Percentiles rank a stretch among this genome's conserved stretches.
phyloP scores from a whole-genome alignment of 2,329 filamentous ascomycete species.

The Camptophora hylomeconis region DNA sequence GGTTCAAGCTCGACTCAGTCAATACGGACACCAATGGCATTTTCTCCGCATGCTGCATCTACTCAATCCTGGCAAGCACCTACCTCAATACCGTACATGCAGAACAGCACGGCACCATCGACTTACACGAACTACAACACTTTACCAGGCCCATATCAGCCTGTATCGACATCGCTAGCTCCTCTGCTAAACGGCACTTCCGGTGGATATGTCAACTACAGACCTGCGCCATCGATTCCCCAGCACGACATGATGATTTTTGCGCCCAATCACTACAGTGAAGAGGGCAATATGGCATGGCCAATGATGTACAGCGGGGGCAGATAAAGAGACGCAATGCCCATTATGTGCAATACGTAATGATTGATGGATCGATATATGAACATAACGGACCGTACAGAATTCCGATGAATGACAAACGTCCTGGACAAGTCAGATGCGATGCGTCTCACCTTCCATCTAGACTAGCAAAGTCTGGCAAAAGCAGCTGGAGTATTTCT shows the following conservation, averaged over 20 bases:
- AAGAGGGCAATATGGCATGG: too few species aligned
- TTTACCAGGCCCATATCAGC: slow-evolving; percentile 3
- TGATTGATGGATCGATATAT: too few species aligned
- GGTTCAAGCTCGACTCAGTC: too few species aligned
- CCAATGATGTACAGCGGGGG: too few species aligned
- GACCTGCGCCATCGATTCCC: neutral
- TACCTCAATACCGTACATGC: slow-evolving; percentile 5
- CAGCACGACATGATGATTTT: slow-evolving; percentile 3
- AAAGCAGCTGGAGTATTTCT: too few species aligned
- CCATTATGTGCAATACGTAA: too few species aligned
- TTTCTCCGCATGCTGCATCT: neutral
- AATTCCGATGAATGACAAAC: too few species aligned
- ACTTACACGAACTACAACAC: slow-evolving; percentile 7
- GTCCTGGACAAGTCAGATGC: too few species aligned
- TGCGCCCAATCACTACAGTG: slow-evolving; percentile 2
- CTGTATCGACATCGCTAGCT: slow-evolving; percentile 12
- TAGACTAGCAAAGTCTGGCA: too few species aligned
- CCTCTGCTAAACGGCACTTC: slow-evolving; percentile 11
- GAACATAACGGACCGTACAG: too few species aligned
- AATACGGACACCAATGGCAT: neutral
- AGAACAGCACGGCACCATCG: slow-evolving; percentile 1
- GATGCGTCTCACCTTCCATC: too few species aligned
- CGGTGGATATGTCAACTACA: neutral
- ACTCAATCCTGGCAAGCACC: neutral
- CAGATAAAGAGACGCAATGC: too few species aligned